phyloP scores from a whole-genome alignment of 306 rosid species.

The Vicia sativa region DNA sequence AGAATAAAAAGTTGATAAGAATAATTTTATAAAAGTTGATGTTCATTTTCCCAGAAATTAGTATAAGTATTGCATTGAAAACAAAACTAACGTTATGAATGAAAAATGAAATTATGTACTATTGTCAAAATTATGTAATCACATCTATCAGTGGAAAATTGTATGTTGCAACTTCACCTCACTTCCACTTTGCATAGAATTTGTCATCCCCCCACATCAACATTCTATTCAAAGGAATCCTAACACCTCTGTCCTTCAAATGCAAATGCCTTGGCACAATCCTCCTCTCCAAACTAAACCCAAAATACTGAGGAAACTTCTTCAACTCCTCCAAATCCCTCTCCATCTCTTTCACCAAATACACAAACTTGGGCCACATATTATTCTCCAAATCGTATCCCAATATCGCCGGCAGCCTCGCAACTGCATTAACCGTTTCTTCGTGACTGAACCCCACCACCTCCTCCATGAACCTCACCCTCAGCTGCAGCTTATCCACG shows the following conservation, averaged over 20 bases:
- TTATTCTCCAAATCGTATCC: slow-evolving; percentile 73
- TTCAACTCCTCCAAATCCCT: slow-evolving; percentile 69
- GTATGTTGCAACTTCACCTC: neutral
- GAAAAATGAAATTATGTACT: neutral
- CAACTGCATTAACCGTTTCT: slow-evolving; percentile 56
- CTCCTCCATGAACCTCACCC: slow-evolving; percentile 48
- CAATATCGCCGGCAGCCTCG: slow-evolving; percentile 68
- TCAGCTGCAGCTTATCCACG: slow-evolving; percentile 57
- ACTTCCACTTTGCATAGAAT: slow-evolving; percentile 68
- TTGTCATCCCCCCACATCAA: slow-evolving; percentile 66
- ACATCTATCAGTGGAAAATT: neutral
- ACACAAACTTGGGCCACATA: slow-evolving; percentile 63
- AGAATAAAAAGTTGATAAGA: no score
- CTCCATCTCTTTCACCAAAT: slow-evolving; percentile 68
- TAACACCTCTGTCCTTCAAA: slow-evolving; percentile 59
- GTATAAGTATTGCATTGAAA: no score
- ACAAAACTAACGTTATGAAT: neutral
- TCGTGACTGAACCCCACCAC: slow-evolving; percentile 57
- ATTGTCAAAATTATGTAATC: neutral
- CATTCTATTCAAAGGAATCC: slow-evolving; percentile 70
- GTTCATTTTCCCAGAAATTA: no score
- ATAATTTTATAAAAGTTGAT: no score
- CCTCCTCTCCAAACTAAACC: slow-evolving; percentile 67
- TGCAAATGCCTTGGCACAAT: slow-evolving; percentile 75
- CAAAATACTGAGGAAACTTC: slow-evolving; percentile 76